A percentile compares a stretch with the other conserved stretches of the same genome.
Evolutionary conservation across 495 filamentous ascomycete genomes (phyloP).

Genomic region (Sordaria brevicollis): DNA sequence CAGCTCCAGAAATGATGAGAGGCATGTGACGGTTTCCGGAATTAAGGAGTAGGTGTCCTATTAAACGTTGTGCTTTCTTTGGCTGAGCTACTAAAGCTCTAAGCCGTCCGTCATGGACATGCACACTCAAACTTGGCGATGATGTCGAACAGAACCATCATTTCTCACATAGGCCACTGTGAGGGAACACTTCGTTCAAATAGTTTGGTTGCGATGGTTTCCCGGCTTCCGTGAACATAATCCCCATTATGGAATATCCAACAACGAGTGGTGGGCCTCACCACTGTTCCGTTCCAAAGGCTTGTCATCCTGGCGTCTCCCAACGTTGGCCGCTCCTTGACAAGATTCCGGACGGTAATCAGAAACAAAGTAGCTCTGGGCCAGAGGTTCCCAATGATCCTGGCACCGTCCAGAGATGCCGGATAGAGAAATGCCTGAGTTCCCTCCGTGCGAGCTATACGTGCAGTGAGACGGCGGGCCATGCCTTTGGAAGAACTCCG

Average conservation of each 20-base stretch:
- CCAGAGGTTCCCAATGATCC: conserved; percentile 12
- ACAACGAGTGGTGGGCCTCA: neutral
- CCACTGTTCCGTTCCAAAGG: neutral
- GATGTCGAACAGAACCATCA: neutral
- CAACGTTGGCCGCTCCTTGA: neutral
- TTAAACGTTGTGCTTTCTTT: neutral
- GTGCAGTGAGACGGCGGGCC: conserved; percentile 12
- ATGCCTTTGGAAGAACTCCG: conserved; percentile 2
- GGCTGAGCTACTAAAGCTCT: neutral
- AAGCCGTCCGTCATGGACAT: neutral
- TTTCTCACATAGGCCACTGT: neutral
- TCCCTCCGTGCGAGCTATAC: neutral
- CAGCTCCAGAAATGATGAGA: neutral
- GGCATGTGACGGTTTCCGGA: neutral
- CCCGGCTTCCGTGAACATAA: neutral
- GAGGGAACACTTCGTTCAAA: neutral
- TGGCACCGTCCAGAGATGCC: neutral
- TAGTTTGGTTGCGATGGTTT: neutral
- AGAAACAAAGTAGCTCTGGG: conserved; percentile 3
- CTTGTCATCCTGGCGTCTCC: neutral
- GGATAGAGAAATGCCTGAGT: conserved; percentile 14
- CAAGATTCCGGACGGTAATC: neutral
- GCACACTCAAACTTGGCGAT: neutral
- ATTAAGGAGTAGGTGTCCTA: neutral
- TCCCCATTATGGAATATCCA: neutral